Evolutionary conservation across 371 early-diverging fungal genomes (phyloP).

Genomic region (Mucor plumbeus): DNA sequence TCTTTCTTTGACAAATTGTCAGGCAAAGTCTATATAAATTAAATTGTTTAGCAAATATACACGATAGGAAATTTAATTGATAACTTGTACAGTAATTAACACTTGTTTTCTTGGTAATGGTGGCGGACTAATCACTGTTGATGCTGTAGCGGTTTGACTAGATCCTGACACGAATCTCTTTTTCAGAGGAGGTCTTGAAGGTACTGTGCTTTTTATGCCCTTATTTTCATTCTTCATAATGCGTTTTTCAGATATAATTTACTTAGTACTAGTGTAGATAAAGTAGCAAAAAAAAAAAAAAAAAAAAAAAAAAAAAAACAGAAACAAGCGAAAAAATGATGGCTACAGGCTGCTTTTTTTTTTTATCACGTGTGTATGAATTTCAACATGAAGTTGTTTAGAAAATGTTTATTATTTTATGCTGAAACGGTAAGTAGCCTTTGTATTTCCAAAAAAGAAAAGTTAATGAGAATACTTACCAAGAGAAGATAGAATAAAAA

Average conservation of each 20-base stretch:
- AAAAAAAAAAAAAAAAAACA: neutral
- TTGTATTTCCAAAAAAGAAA: too few species aligned
- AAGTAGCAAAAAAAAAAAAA: neutral
- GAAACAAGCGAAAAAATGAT: too few species aligned
- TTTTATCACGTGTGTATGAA: constrained; percentile 9
- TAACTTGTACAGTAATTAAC: neutral
- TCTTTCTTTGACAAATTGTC: constrained; percentile 5
- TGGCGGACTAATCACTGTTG: neutral
- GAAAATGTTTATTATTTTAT: too few species aligned
- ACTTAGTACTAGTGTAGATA: neutral
- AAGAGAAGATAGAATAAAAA: too few species aligned
- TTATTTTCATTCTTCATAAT: neutral
- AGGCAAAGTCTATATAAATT: neutral
- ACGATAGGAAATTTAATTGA: neutral
- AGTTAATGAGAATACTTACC: too few species aligned
- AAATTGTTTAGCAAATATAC: neutral
- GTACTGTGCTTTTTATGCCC: neutral
- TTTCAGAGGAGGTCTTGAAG: constrained; percentile 4
- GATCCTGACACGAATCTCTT: constrained; percentile 3
- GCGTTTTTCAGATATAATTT: constrained; percentile 4
- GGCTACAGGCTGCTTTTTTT: neutral
- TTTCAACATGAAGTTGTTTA: neutral
- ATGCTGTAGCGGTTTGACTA: neutral
- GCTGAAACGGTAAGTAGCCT: too few species aligned
- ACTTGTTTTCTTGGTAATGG: neutral